Conservation (phyloP, 208 protist species). For the Wallacemonas sp. region DNA sequence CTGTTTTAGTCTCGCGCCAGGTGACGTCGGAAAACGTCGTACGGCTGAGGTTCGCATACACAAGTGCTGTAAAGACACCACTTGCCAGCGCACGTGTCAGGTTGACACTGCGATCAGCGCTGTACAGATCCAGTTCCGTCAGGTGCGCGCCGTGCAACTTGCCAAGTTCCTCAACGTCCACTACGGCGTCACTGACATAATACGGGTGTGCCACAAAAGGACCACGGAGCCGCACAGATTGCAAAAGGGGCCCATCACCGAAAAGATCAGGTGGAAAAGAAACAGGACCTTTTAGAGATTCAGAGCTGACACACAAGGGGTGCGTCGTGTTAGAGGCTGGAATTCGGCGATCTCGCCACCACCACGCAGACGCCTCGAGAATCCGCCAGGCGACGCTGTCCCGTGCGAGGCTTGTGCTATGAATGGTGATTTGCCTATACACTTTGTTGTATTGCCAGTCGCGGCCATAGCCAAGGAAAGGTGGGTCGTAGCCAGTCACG, state of each 20-base stretch:
- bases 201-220: not conserved
- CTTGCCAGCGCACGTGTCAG: not conserved
- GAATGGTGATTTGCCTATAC: not conserved
- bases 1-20: not conserved
- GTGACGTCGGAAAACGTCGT: conserved; percentile 4
- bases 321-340: not conserved
- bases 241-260: not conserved
- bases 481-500: not conserved
- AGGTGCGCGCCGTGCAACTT: conserved; percentile 1
- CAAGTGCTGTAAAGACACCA: not conserved
- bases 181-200: not conserved
- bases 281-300: not conserved
- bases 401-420: not conserved
- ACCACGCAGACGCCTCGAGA: conserved; percentile 2
- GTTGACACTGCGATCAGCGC: not conserved
- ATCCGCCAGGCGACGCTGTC: conserved; percentile 2
- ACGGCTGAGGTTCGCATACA: conserved; percentile 3
- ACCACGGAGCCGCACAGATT: not conserved
- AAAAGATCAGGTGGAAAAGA: not conserved
- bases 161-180: not conserved
- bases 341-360: conserved; percentile 3
- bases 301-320: conserved; percentile 4
- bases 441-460: not conserved
- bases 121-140: conserved; percentile 10
- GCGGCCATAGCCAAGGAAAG: conserved; percentile 1